A percentile compares a stretch with the other conserved stretches of the same genome.
These are phyloP conservation scores for Mercurialis annua DNA, from an alignment of 345 rosid species.

Conservation along the genomic window DNA sequence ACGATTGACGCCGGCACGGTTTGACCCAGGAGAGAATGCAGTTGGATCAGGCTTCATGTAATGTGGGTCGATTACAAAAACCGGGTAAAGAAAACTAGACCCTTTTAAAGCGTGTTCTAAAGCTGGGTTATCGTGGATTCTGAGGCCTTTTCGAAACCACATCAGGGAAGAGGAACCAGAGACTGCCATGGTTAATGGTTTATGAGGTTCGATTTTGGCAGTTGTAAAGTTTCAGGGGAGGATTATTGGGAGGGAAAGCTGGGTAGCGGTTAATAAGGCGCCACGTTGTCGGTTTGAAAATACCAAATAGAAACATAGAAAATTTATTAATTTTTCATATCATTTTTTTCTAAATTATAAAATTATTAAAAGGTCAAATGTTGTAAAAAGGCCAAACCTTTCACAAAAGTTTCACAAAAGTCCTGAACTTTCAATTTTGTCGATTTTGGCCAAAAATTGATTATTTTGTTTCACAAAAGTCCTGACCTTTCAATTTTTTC, in stretches of 20 bases:
- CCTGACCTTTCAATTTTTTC: too few relatives aligned
- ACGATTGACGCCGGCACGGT: slow-evolving; percentile 66
- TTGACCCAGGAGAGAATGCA: slow-evolving; percentile 70
- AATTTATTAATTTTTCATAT: too few relatives aligned
- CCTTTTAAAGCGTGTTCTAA: slow-evolving; percentile 56
- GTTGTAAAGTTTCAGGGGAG: too few relatives aligned
- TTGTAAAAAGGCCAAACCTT: too few relatives aligned
- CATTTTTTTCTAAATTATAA: too few relatives aligned
- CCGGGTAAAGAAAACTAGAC: slow-evolving; percentile 54
- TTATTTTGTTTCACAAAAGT: too few relatives aligned
- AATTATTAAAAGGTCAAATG: too few relatives aligned
- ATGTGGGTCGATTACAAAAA: slow-evolving; percentile 83
- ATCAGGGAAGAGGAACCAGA: slow-evolving; percentile 55
- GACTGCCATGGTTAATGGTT: slow-evolving; percentile 37
- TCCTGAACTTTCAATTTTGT: too few relatives aligned
- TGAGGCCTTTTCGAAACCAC: slow-evolving; percentile 95
- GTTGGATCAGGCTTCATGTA: slow-evolving; percentile 72
- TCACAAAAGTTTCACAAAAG: too few relatives aligned
- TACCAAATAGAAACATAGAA: too few relatives aligned
- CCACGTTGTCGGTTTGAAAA: slow-evolving; percentile 28
- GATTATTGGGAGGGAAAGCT: background rate
- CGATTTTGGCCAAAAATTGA: too few relatives aligned
- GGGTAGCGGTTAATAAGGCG: slow-evolving; percentile 23
- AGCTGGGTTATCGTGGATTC: slow-evolving; percentile 94
- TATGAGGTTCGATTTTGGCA: background rate